Evolutionary conservation across 2,329 filamentous ascomycete species (phyloP), one percentile per base, ranked within the genome.

Genomic region (Thelonectria rubi): DNA sequence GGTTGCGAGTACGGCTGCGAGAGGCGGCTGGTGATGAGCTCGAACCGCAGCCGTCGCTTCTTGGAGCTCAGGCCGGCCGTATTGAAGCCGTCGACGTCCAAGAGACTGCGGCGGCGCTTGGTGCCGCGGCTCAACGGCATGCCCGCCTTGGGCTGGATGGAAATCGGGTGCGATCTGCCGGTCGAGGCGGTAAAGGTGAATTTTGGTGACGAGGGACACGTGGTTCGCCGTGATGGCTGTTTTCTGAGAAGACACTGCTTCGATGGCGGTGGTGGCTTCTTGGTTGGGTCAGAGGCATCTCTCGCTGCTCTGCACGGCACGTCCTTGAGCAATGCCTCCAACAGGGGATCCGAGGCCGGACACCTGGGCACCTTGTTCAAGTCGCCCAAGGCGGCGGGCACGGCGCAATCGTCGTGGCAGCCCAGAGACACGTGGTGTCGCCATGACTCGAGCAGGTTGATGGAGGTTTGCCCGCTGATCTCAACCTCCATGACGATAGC

Each of bases 1-100:
- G 90, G 90, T 26, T 85, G 80, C 0, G 89, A 91, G 74, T 87
- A 92, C 1, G 90, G 89, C 49, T 82, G 84, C 10, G 89, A 91
- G 1, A 92, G 85, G 8, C 88, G 84, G 18, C 88, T 91, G 1
- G 90, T 92, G 70, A 91, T 86, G 45, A 92, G 81, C 18, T 84
- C 76, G 2, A 86, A 78, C 1, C 88, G 82, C 4, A 92, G 77
- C 3, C 90, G 82, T 21, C 90, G 85, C 75, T 92, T 92, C 80
- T 93, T 92, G 72, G 77, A 81, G 72, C 79, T 73, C 59, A 86
- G 65, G n/a, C 65, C 69, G 26, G 79, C 79, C 1, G 83, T 85
- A 66, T 81, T 79, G 52, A 80, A 84, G 55, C 82, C 86, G 62
- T 90, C 87, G 45, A 90, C 84, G 65, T 91, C 88, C 37, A 84